Evolutionary conservation across 768 basidiomycete genomes (phyloP).

Genomic region (Tricholoma hemisulphureum): DNA sequence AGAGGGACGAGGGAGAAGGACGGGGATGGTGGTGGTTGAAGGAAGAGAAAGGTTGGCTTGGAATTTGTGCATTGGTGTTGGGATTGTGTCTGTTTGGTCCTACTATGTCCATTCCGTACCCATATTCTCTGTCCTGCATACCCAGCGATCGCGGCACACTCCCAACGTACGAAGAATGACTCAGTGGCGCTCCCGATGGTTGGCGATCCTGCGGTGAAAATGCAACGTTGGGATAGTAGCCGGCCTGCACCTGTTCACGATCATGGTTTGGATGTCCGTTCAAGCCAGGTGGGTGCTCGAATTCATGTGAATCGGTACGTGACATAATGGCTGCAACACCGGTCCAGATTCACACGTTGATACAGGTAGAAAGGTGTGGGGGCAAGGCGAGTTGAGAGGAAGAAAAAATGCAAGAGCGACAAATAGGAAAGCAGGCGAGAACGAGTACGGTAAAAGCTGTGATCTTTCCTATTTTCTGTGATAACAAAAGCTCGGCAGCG

Average conservation of each 20-base stretch:
- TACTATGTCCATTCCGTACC: conserved; percentile 21
- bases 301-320: conserved; percentile 41
- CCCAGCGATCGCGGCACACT: conserved; percentile 26
- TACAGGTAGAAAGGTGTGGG: not conserved
- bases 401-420: not conserved
- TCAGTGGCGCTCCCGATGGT: conserved; percentile 20
- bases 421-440: conserved; percentile 2
- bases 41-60: conserved; percentile 37
- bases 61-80: conserved; percentile 20
- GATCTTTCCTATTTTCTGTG: conserved; percentile 14
- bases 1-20: conserved; percentile 36
- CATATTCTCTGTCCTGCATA: conserved; percentile 31
- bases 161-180: conserved; percentile 19
- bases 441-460: conserved; percentile 9
- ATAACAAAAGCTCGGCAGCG: conserved; percentile 17
- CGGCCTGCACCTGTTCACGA: conserved; percentile 20
- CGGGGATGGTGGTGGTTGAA: conserved; percentile 41
- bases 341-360: conserved; percentile 5
- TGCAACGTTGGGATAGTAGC: conserved; percentile 16
- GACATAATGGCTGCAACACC: conserved; percentile 35
- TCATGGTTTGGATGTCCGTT: conserved; percentile 22
- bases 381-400: conserved; percentile 4
- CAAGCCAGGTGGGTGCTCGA: conserved; percentile 36
- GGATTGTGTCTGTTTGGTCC: conserved; percentile 49
- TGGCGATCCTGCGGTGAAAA: conserved; percentile 31